phyloP scores from a whole-genome alignment of 371 early-diverging fungal genomes.

The Circinella umbellata region DNA sequence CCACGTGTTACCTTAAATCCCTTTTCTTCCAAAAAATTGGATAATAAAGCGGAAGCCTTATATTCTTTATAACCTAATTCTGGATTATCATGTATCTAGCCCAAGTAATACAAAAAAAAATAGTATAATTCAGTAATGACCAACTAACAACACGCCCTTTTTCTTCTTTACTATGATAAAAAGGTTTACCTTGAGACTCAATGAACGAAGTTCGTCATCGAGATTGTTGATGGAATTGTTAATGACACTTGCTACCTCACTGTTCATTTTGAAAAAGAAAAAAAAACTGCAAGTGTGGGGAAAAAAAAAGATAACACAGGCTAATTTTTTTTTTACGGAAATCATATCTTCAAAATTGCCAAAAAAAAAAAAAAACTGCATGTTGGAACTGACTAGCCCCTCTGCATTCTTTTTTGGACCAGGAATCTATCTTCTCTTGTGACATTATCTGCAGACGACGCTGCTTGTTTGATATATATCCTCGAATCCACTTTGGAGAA shows the following conservation, averaged over 20 bases:
- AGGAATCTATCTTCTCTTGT: background rate
- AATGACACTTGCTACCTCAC: slow-evolving; percentile 31
- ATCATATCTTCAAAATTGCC: too few species aligned
- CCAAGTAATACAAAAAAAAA: background rate
- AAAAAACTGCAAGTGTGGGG: background rate
- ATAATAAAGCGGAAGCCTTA: slow-evolving; percentile 53
- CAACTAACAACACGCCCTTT: too few species aligned
- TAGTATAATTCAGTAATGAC: background rate
- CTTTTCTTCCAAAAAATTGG: slow-evolving; percentile 58
- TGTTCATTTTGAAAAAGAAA: slow-evolving; percentile 11
- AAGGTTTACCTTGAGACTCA: slow-evolving; percentile 50
- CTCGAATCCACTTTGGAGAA: too few species aligned
- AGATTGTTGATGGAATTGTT: slow-evolving; percentile 46
- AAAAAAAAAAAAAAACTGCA: too few species aligned
- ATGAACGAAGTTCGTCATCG: slow-evolving; percentile 45
- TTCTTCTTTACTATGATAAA: too few species aligned
- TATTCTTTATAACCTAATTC: slow-evolving; percentile 65
- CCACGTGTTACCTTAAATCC: slow-evolving; percentile 60
- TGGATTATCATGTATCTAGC: slow-evolving; percentile 66
- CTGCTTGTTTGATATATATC: too few species aligned
- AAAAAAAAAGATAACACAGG: background rate
- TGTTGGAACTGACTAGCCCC: background rate
- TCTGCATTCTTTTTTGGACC: background rate
- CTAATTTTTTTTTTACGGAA: too few species aligned
- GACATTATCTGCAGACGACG: too few species aligned